Conservation (phyloP, 2,329 filamentous ascomycete species). For the Aschersonia sp. region DNA sequence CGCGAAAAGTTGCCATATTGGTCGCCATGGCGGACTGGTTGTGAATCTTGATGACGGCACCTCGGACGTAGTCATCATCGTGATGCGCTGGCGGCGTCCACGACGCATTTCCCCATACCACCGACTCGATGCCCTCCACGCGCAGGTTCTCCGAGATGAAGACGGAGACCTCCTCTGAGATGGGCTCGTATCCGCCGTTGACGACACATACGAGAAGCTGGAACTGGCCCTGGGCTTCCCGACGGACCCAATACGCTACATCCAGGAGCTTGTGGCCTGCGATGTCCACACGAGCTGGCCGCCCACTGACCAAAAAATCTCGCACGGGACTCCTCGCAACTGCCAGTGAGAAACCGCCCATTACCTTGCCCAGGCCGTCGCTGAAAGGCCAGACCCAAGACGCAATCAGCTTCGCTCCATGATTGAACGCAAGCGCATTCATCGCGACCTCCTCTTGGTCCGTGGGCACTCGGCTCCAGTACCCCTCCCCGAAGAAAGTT, state of each 20-base stretch:
- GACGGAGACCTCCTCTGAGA: constrained; percentile 5
- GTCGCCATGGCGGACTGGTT: constrained; percentile 9
- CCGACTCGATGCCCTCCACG: constrained; percentile 2
- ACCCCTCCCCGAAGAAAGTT: constrained; percentile 30
- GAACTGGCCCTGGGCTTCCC: background rate
- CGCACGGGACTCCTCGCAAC: constrained; percentile 21
- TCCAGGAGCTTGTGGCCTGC: constrained; percentile 5
- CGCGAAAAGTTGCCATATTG: constrained; percentile 9
- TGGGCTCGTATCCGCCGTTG: constrained; percentile 9
- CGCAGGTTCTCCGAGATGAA: constrained; percentile 5
- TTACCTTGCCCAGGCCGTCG: constrained; percentile 18
- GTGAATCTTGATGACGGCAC: constrained; percentile 3
- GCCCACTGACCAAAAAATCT: constrained; percentile 22
- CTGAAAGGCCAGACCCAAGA: constrained; percentile 30
- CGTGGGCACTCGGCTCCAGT: constrained; percentile 31
- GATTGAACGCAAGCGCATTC: constrained; percentile 28
- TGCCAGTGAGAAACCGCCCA: constrained; percentile 22
- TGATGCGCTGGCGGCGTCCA: constrained; percentile 4
- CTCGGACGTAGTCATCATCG: background rate
- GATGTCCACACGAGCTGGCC: constrained; percentile 6
- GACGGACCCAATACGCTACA: constrained; percentile 9
- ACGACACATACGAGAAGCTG: constrained; percentile 10
- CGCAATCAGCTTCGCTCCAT: constrained; percentile 27
- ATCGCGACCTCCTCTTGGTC: constrained; percentile 27
- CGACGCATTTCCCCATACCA: constrained; percentile 9